Conservation (phyloP, 2,329 filamentous ascomycete genomes). For the Fusarium sp. region DNA sequence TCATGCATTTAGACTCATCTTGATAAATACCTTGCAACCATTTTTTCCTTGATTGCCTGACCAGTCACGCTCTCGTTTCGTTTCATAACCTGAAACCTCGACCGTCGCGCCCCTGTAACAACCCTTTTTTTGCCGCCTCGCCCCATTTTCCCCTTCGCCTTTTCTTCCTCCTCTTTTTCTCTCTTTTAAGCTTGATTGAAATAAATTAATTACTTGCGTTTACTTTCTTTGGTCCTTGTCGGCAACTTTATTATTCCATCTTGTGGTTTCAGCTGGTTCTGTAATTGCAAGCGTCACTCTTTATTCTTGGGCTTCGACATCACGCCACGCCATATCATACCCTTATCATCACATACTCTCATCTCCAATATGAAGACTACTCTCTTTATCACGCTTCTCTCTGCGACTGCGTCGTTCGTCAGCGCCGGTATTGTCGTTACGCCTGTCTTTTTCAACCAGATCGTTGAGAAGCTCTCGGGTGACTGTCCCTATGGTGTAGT, state of each 20-base stretch:
- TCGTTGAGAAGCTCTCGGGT: constrained; percentile 62
- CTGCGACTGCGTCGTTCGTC: constrained; percentile 62
- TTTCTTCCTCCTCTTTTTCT: constrained; percentile 5
- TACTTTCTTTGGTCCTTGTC: constrained; percentile 22
- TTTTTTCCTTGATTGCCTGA: neutral
- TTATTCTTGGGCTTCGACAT: constrained; percentile 6
- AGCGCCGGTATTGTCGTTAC: constrained; percentile 70
- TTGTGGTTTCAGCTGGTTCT: constrained; percentile 42
- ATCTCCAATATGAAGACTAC: constrained; percentile 51
- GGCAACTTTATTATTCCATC: constrained; percentile 2
- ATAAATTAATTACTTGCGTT: constrained; percentile 31
- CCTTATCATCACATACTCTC: neutral
- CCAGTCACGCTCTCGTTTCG: constrained; percentile 37
- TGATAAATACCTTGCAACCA: no score
- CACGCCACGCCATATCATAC: constrained; percentile 19
- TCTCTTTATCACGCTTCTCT: constrained; percentile 56
- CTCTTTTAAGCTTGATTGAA: constrained; percentile 1
- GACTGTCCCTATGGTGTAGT: constrained; percentile 71
- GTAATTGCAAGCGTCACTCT: constrained; percentile 23
- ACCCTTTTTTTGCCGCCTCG: constrained; percentile 29
- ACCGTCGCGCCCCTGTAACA: constrained; percentile 46
- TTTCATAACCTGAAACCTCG: constrained; percentile 49
- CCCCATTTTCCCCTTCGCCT: constrained; percentile 8
- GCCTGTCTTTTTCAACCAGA: constrained; percentile 65
- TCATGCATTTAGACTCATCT: no score